These are phyloP conservation scores for Leccinellum rugosiceps DNA, from an alignment of 768 basidiomycete genomes.

Conservation along the genomic window DNA sequence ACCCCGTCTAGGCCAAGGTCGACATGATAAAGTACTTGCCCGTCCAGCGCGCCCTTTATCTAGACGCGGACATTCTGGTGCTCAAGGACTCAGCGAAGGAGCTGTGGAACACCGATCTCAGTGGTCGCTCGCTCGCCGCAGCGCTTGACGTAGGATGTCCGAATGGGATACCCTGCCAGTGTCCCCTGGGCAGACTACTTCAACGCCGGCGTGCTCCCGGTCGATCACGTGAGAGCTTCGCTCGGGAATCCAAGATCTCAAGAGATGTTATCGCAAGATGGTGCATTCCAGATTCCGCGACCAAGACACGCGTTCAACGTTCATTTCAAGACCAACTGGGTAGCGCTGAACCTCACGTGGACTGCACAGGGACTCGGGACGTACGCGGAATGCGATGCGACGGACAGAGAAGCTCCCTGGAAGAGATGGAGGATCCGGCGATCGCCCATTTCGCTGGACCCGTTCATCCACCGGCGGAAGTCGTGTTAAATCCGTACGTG, in stretches of 20 bases:
- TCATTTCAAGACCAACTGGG: conserved; percentile 44
- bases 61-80: conserved; percentile 52
- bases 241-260: conserved; percentile 27
- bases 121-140: conserved; percentile 42
- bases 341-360: conserved; percentile 41
- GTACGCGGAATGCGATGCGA: conserved; percentile 38
- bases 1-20: conserved; percentile 48
- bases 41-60: conserved; percentile 47
- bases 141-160: conserved; percentile 48
- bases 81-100: conserved; percentile 33
- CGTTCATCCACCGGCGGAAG: conserved; percentile 42
- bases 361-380: conserved; percentile 59
- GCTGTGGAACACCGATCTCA: conserved; percentile 46
- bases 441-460: conserved; percentile 62
- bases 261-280: conserved; percentile 25
- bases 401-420: conserved; percentile 35
- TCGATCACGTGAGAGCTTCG: conserved; percentile 52
- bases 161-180: conserved; percentile 33
- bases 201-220: conserved; percentile 52
- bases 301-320: conserved; percentile 52
- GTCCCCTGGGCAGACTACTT: conserved; percentile 40
- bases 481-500: conserved; percentile 49
- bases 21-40: conserved; percentile 46
- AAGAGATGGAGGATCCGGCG: conserved; percentile 37
- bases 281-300: conserved; percentile 36